Percentiles rank a stretch among this genome's conserved stretches.
Evolutionary conservation across 768 basidiomycete genomes (phyloP).

Genomic region (Rhizopogon rudus): DNA sequence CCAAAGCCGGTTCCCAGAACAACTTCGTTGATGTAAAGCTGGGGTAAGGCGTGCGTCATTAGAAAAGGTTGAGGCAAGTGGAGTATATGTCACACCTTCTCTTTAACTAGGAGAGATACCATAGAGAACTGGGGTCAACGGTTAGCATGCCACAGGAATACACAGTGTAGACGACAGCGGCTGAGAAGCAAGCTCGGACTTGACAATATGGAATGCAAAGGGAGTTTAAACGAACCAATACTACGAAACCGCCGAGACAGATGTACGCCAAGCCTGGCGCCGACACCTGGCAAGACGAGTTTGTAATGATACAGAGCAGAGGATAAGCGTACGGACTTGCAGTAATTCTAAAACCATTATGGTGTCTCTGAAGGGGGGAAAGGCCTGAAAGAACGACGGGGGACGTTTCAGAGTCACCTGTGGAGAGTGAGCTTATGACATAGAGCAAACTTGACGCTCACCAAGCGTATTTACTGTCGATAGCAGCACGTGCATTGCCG

Average conservation of each 20-base stretch:
- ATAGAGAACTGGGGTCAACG: constrained; percentile 62
- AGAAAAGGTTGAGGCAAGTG: not conserved
- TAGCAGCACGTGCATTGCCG: no score
- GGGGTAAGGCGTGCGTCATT: not conserved
- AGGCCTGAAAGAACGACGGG: not conserved
- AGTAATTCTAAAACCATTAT: constrained; percentile 18
- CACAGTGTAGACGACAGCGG: not conserved
- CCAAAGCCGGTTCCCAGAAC: constrained; percentile 78
- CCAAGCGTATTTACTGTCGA: no score
- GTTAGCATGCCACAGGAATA: not conserved
- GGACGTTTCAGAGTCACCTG: no score
- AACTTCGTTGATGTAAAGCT: constrained; percentile 92
- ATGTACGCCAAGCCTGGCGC: constrained; percentile 55
- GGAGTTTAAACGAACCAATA: constrained; percentile 30
- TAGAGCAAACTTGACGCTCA: no score
- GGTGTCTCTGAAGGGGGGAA: not conserved
- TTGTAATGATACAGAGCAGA: constrained; percentile 4
- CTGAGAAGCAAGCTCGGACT: no score
- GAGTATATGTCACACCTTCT: constrained; percentile 46
- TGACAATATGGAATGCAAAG: not conserved
- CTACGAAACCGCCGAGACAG: constrained; percentile 54
- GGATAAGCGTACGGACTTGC: constrained; percentile 17
- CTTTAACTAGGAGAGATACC: constrained; percentile 77
- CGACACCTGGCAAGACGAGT: constrained; percentile 41
- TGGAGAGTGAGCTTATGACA: not conserved